Base-by-base conservation (phyloP, 345 rosid genomes). In the Hevea brasiliensis region DNA sequence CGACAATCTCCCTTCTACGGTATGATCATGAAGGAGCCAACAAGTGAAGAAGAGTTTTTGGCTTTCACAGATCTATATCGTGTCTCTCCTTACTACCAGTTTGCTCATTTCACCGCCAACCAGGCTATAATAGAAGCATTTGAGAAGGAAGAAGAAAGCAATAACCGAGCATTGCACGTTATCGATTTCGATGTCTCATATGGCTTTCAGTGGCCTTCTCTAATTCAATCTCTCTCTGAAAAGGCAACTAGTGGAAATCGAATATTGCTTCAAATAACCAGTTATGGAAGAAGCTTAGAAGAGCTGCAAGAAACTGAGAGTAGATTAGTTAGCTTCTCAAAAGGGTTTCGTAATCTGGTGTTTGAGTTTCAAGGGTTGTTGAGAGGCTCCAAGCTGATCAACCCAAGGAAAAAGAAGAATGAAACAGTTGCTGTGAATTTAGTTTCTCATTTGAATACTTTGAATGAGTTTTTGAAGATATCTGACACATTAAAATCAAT, bases 171-270 rank as follows among this genome's bases (percentile, higher is more conserved):
- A 9, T 75, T 89, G 41, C 94, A 89, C 37, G 84, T 89, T 6
- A 57, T 89, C 15, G 94, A 89, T 48, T 87, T 89, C 27, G 90
- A 87, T 15, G 85, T 85, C 59, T 86, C 85, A 0, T 81, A 85
- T 35, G 94, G 94, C 7, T 87, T 89, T 56, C 91, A 89, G 5
- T 87, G 94, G 94, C 94, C 94, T 15, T 89, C 91, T 9, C 74
- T 89, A 8, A 87, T 89, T 18, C 94, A 89, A 59, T 87, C 94
- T 3, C 59, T 87, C 1, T 89, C 91, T 1, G 94, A 89, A 13
- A 87, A 85, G 72, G 88, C 90, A 0, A 77, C 84, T 0, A 9
- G 1, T 0, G 55, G 69, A 14, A 82, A 82, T 40, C 71, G 79
- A 11, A 78, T 85, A 12, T 86, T 86, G 0, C 75, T 89, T 2